phyloP scores from a whole-genome alignment of 2,329 filamentous ascomycete genomes.

The Pseudovirgaria hyperparasitica region DNA sequence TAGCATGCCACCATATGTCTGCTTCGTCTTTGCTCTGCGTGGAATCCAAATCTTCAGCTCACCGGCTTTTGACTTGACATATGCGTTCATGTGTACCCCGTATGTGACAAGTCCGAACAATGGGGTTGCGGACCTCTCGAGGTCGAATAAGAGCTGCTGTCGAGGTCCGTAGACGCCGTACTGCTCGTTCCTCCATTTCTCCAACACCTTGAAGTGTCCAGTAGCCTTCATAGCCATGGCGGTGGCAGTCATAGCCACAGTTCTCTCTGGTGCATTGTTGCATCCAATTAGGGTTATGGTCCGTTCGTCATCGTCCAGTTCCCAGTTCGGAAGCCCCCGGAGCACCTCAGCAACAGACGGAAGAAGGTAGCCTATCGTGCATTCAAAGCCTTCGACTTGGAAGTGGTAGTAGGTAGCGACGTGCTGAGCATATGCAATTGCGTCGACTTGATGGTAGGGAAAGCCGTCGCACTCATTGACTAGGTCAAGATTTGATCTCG shows the following conservation, averaged over 20 bases:
- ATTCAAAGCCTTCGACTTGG: conserved; percentile 53
- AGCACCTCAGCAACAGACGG: conserved; percentile 47
- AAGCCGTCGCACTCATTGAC: conserved; percentile 58
- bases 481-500: conserved; percentile 39
- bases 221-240: conserved; percentile 55
- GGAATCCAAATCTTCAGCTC: conserved; percentile 78
- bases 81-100: conserved; percentile 30
- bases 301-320: conserved; percentile 44
- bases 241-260: conserved; percentile 42
- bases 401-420: conserved; percentile 47
- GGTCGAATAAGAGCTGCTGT: conserved; percentile 27
- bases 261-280: conserved; percentile 50
- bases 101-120: conserved; percentile 32
- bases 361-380: conserved; percentile 45
- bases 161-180: conserved; percentile 28
- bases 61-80: conserved; percentile 25
- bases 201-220: conserved; percentile 59
- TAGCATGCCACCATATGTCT: conserved; percentile 81
- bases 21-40: conserved; percentile 60
- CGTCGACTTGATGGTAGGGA: conserved; percentile 55
- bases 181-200: conserved; percentile 29
- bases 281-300: conserved; percentile 52
- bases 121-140: conserved; percentile 29
- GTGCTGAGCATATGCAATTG: conserved; percentile 41
- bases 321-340: conserved; percentile 45